Conservation (phyloP, 495 filamentous ascomycete genomes). For the Podospora pseudocomata region DNA sequence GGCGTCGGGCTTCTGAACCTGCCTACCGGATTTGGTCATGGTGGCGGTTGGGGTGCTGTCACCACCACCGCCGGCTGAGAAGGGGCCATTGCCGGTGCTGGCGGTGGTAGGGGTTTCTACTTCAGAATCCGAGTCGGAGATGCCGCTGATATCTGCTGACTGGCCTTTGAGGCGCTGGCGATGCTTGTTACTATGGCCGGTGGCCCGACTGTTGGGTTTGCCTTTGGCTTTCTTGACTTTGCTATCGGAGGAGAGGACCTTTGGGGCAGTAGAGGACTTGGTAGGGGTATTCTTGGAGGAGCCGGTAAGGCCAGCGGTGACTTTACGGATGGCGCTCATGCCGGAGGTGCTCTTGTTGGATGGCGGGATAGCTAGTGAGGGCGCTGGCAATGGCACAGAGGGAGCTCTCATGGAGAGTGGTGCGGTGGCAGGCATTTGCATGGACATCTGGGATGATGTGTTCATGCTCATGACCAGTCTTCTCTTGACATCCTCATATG, state of each 20-base stretch:
- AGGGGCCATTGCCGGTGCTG: not conserved
- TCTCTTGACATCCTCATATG: conserved; percentile 48
- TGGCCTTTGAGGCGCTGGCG: conserved; percentile 23
- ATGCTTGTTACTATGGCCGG: conserved; percentile 12
- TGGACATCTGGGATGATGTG: conserved; percentile 47
- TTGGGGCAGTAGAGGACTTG: conserved; percentile 14
- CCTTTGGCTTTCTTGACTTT: conserved; percentile 31
- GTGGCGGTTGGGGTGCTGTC: not conserved
- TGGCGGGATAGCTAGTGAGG: not conserved
- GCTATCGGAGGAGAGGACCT: conserved; percentile 18
- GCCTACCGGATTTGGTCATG: conserved; percentile 79
- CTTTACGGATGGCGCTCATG: conserved; percentile 32
- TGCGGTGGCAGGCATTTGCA: conserved; percentile 30
- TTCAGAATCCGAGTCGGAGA: conserved; percentile 20
- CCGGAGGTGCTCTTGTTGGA: conserved; percentile 7
- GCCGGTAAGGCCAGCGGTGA: conserved; percentile 27
- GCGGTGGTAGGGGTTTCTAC: not conserved
- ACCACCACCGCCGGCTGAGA: too few species aligned
- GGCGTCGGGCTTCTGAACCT: conserved; percentile 68
- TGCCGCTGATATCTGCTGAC: conserved; percentile 10
- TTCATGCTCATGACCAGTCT: conserved; percentile 49
- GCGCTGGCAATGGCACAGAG: not conserved
- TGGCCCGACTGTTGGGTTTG: not conserved
- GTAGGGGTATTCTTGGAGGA: conserved; percentile 13
- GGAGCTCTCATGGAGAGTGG: conserved; percentile 4